Evolutionary conservation across 1,284 basidiomycete genomes (phyloP).

Genomic region (Marasmius fiardii): DNA sequence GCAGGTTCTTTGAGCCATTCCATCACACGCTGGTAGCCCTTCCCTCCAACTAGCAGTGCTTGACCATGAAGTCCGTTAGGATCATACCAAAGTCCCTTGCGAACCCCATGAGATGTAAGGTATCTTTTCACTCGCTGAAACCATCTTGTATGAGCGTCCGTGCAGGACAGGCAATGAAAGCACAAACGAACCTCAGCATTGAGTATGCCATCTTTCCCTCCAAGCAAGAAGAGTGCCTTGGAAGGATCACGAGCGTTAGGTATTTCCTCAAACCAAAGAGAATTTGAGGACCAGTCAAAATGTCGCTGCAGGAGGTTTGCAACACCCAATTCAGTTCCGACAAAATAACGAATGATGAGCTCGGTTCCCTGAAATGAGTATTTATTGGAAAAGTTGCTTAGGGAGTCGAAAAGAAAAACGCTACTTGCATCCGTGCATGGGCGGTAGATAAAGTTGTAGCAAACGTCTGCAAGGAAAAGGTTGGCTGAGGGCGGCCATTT

Average conservation of each 20-base stretch:
- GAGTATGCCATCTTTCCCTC: constrained; percentile 78
- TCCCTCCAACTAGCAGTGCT: constrained; percentile 56
- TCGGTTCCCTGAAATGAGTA: constrained; percentile 57
- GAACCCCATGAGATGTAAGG: constrained; percentile 72
- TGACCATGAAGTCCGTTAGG: constrained; percentile 70
- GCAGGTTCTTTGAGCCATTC: constrained; percentile 51
- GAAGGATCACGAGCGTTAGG: constrained; percentile 65
- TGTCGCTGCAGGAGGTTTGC: constrained; percentile 82
- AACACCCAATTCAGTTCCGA: constrained; percentile 81
- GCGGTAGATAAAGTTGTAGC: constrained; percentile 84
- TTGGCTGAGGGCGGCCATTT: neutral
- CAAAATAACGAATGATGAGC: constrained; percentile 82
- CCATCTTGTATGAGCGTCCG: neutral
- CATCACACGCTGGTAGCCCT: constrained; percentile 57
- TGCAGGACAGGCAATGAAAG: constrained; percentile 2
- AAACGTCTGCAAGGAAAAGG: constrained; percentile 57
- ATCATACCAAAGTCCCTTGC: constrained; percentile 69
- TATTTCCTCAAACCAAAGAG: constrained; percentile 86
- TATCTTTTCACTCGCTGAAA: constrained; percentile 69
- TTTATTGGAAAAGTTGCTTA: constrained; percentile 1
- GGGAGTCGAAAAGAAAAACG: neutral
- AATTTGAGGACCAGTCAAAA: constrained; percentile 88
- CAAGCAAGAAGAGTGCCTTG: constrained; percentile 69
- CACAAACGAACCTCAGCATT: constrained; percentile 54
- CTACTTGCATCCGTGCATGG: constrained; percentile 52